Percentiles rank a stretch among this genome's conserved stretches.
Evolutionary conservation across 2,329 filamentous ascomycete species (phyloP).

Genomic region (Pyrenochaeta sp.): DNA sequence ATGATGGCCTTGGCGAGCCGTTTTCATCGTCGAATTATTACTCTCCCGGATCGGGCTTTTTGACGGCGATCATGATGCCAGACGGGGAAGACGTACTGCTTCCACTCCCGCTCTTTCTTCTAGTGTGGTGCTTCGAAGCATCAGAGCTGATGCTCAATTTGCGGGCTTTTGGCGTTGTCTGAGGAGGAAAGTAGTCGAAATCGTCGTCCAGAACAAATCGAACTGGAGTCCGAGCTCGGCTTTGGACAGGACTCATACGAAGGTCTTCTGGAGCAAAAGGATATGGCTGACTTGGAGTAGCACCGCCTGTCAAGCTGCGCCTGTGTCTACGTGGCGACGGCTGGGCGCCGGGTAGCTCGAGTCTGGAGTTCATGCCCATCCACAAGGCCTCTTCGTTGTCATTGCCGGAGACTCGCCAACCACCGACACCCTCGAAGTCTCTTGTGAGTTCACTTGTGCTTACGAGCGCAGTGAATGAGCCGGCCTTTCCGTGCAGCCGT

Average conservation of each 20-base stretch:
- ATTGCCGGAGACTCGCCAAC: constrained; percentile 47
- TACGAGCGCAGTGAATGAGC: constrained; percentile 44
- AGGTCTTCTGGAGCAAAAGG: constrained; percentile 43
- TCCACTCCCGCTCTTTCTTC: constrained; percentile 36
- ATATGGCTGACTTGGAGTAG: constrained; percentile 34
- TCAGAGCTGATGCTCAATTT: constrained; percentile 32
- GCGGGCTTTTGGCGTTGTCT: constrained; percentile 16
- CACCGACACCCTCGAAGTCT: constrained; percentile 55
- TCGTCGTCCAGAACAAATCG: constrained; percentile 20
- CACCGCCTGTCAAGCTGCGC: constrained; percentile 41
- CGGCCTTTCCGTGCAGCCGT: constrained; percentile 38
- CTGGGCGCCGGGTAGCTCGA: constrained; percentile 49
- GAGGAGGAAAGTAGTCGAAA: constrained; percentile 38
- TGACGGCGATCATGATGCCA: constrained; percentile 18
- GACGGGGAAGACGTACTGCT: constrained; percentile 29
- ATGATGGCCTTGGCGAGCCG: not conserved
- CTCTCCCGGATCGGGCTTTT: constrained; percentile 16
- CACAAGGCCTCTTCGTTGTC: constrained; percentile 54
- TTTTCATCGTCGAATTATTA: constrained; percentile 1
- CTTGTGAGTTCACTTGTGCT: constrained; percentile 41
- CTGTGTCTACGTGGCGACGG: constrained; percentile 39
- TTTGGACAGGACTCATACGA: constrained; percentile 49
- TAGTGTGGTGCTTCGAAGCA: constrained; percentile 24
- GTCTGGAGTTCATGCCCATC: constrained; percentile 53
- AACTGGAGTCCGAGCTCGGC: constrained; percentile 43